These are phyloP conservation scores for Candida insectorum DNA, from an alignment of 805 yeast species.

Conservation along the genomic window DNA sequence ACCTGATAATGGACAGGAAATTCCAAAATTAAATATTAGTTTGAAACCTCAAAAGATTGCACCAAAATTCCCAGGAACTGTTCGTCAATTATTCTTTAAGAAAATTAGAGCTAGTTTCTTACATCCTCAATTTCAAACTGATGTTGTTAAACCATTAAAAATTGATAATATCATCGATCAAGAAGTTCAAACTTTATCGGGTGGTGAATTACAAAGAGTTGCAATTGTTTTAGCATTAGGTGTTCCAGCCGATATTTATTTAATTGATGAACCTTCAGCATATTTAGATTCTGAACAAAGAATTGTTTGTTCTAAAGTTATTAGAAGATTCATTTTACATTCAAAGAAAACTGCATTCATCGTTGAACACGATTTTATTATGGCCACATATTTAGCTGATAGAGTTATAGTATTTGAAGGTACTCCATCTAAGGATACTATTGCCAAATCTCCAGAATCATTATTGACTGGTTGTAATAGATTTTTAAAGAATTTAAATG, in stretches of 20 bases:
- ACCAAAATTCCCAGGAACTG: constrained; percentile 98
- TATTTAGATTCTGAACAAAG: constrained; percentile 99
- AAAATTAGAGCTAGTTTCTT: constrained; percentile 92
- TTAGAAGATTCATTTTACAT: constrained; percentile 93
- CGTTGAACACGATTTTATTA: constrained; percentile 99
- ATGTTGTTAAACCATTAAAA: constrained; percentile 91
- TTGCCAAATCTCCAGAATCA: constrained; percentile 87
- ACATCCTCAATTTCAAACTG: constrained; percentile 97
- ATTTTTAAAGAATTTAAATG: constrained; percentile 94
- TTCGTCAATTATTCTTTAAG: constrained; percentile 94
- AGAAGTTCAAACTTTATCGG: constrained; percentile 95
- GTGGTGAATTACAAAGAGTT: constrained; percentile 99
- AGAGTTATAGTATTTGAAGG: constrained; percentile 99
- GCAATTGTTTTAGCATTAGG: constrained; percentile 96
- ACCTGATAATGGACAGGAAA: constrained; percentile 76
- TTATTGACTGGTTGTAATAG: constrained; percentile 95
- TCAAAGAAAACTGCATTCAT: constrained; percentile 98
- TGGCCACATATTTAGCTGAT: constrained; percentile 99
- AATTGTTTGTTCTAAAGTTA: constrained; percentile 97
- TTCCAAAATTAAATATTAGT: constrained; percentile 87
- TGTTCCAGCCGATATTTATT: constrained; percentile 89
- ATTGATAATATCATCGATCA: constrained; percentile 95
- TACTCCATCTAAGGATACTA: constrained; percentile 78
- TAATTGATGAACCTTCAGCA: constrained; percentile 98
- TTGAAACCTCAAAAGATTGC: constrained; percentile 99